Percentiles rank a stretch among this genome's conserved stretches.
Evolutionary conservation across 2,329 filamentous ascomycete species (phyloP).

Genomic region (Spiromastix sp.): DNA sequence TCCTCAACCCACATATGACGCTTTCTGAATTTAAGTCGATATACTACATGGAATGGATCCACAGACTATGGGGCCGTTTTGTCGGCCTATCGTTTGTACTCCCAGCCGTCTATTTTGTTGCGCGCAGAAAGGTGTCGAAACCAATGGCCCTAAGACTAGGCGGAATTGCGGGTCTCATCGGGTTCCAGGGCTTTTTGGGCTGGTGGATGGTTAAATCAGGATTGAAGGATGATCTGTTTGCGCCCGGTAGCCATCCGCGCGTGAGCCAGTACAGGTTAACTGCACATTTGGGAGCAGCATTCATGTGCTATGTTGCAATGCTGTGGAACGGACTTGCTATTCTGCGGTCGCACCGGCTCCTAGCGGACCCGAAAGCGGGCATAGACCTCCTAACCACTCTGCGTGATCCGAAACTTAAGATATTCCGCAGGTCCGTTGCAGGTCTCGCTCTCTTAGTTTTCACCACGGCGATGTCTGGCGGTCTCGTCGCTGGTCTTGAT

Average conservation of each 20-base stretch:
- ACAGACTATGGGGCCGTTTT: constrained; percentile 86
- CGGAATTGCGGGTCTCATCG: constrained; percentile 81
- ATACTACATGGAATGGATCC: constrained; percentile 99
- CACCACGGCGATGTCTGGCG: constrained; percentile 84
- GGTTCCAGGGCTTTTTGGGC: constrained; percentile 87
- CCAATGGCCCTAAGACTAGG: constrained; percentile 67
- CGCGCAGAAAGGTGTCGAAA: constrained; percentile 63
- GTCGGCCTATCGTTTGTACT: constrained; percentile 84
- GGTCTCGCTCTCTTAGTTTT: constrained; percentile 70
- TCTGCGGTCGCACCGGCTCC: constrained; percentile 63
- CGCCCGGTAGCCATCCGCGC: constrained; percentile 77
- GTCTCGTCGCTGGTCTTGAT: constrained; percentile 86
- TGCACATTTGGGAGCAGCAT: constrained; percentile 80
- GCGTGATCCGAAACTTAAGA: constrained; percentile 53
- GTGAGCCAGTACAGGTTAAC: constrained; percentile 92
- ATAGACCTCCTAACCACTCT: constrained; percentile 52
- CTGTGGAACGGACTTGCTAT: constrained; percentile 78
- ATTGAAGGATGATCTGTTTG: constrained; percentile 89
- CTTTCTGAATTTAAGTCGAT: constrained; percentile 95
- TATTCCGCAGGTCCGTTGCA: constrained; percentile 64
- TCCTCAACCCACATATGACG: constrained; percentile 87
- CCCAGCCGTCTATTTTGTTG: constrained; percentile 80
- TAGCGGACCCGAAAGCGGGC: constrained; percentile 56
- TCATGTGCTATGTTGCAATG: constrained; percentile 91
- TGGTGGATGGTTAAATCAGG: constrained; percentile 99